Conservation (phyloP, 495 filamentous ascomycete species). For the Podospora fimiseda region DNA sequence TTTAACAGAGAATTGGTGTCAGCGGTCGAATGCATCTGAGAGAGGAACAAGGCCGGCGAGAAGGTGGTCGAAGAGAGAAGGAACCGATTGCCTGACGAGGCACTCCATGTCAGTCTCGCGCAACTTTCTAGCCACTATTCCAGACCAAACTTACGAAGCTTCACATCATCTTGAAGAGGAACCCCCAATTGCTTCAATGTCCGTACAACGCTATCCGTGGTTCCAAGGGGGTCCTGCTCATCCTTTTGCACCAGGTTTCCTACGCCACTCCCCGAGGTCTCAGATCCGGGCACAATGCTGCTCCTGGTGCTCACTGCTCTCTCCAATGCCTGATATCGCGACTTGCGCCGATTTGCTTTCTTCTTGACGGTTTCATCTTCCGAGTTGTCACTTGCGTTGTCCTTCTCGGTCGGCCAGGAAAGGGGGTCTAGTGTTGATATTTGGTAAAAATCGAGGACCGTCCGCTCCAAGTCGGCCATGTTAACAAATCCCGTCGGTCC, state of each 20-base stretch:
- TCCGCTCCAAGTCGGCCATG: constrained; percentile 60
- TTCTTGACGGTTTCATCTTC: constrained; percentile 55
- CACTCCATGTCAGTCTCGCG: constrained; percentile 1
- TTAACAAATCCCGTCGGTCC: neutral
- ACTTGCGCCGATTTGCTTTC: constrained; percentile 57
- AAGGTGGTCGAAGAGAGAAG: constrained; percentile 93
- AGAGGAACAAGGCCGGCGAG: constrained; percentile 83
- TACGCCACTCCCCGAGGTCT: constrained; percentile 57
- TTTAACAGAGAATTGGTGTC: constrained; percentile 71
- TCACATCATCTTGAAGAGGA: constrained; percentile 76
- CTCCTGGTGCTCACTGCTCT: constrained; percentile 59
- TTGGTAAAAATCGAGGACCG: constrained; percentile 84
- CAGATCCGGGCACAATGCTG: constrained; percentile 60
- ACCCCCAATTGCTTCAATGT: constrained; percentile 68
- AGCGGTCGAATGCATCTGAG: constrained; percentile 78
- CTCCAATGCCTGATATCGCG: constrained; percentile 78
- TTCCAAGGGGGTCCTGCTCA: constrained; percentile 84
- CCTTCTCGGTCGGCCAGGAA: constrained; percentile 81
- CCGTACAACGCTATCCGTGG: constrained; percentile 74
- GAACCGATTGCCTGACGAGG: constrained; percentile 69
- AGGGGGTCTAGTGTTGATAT: constrained; percentile 70
- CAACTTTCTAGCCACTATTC: neutral
- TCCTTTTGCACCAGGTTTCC: constrained; percentile 79
- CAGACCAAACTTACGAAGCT: constrained; percentile 53
- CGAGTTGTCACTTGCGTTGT: constrained; percentile 58